phyloP scores from a whole-genome alignment of 306 rosid species.

The Vachellia pachyceras region DNA sequence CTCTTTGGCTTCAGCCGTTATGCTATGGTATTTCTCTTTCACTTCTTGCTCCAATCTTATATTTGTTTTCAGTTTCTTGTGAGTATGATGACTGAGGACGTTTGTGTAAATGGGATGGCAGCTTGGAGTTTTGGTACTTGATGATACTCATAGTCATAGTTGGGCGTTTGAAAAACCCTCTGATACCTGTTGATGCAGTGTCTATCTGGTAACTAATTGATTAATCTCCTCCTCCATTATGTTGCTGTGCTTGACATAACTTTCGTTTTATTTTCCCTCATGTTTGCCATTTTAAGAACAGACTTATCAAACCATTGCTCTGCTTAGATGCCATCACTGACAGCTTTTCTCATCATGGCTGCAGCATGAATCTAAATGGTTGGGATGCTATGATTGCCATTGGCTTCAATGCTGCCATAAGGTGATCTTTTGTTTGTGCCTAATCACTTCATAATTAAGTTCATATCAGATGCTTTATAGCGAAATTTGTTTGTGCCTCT shows the following conservation, averaged over 20 bases:
- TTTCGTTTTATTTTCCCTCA: background rate
- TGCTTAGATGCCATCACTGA: conserved; percentile 4
- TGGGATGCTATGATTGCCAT: conserved; percentile 81
- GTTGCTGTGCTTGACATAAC: background rate
- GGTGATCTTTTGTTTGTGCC: conserved; percentile 44
- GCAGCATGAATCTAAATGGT: conserved; percentile 77
- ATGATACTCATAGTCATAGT: conserved; percentile 73
- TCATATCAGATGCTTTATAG: background rate
- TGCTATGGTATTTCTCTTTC: conserved; percentile 64
- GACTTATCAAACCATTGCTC: background rate
- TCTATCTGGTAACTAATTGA: conserved; percentile 65
- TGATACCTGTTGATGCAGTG: conserved; percentile 71
- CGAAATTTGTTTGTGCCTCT: background rate
- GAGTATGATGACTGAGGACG: conserved; percentile 9
- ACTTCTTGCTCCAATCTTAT: conserved; percentile 14
- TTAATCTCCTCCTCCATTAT: background rate
- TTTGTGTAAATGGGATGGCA: conserved; percentile 41
- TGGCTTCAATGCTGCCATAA: conserved; percentile 83
- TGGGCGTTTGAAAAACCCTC: conserved; percentile 68
- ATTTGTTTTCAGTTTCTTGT: background rate
- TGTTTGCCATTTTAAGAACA: background rate
- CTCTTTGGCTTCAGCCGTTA: conserved; percentile 79
- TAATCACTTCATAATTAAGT: background rate
- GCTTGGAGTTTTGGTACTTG: conserved; percentile 92
- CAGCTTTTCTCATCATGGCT: conserved; percentile 1